phyloP scores from a whole-genome alignment of 2,329 filamentous ascomycete species.

The Lanzia echinophila region DNA sequence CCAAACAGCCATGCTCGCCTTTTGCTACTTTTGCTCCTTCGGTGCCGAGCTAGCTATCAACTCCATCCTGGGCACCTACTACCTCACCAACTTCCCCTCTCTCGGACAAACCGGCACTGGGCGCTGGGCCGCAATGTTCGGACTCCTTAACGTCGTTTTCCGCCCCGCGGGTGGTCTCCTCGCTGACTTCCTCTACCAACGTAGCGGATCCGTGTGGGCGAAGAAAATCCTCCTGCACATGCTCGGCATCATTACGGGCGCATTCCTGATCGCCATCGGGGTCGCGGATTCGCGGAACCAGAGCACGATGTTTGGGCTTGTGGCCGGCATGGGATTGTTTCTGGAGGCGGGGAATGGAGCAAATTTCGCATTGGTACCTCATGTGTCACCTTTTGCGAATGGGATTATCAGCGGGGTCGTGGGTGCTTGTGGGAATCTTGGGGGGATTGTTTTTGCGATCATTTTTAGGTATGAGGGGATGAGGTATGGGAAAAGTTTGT shows the following conservation, averaged over 20 bases:
- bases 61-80: conserved; percentile 51
- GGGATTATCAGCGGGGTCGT: conserved; percentile 70
- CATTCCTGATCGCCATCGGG: conserved; percentile 57
- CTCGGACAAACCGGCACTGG: conserved; percentile 50
- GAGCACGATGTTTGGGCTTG: conserved; percentile 65
- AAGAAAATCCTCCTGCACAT: conserved; percentile 58
- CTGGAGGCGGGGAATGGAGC: conserved; percentile 79
- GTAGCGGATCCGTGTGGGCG: conserved; percentile 45
- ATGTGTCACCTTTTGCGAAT: conserved; percentile 74
- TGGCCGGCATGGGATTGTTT: conserved; percentile 74
- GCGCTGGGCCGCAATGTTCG: conserved; percentile 67
- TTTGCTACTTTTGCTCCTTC: conserved; percentile 57
- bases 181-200: conserved; percentile 35
- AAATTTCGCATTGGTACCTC: conserved; percentile 80
- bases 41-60: conserved; percentile 58
- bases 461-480: conserved; percentile 61
- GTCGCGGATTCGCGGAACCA: conserved; percentile 54
- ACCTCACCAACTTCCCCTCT: conserved; percentile 51
- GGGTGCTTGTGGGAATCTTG: conserved; percentile 76
- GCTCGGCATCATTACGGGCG: conserved; percentile 49
- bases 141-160: conserved; percentile 63
- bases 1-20: conserved; percentile 49
- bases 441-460: conserved; percentile 77
- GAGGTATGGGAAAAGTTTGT: conserved; percentile 64
- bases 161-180: conserved; percentile 59